Base-by-base conservation (phyloP, 169 alveolate genomes). In the Amoebophrya sp. region DNA sequence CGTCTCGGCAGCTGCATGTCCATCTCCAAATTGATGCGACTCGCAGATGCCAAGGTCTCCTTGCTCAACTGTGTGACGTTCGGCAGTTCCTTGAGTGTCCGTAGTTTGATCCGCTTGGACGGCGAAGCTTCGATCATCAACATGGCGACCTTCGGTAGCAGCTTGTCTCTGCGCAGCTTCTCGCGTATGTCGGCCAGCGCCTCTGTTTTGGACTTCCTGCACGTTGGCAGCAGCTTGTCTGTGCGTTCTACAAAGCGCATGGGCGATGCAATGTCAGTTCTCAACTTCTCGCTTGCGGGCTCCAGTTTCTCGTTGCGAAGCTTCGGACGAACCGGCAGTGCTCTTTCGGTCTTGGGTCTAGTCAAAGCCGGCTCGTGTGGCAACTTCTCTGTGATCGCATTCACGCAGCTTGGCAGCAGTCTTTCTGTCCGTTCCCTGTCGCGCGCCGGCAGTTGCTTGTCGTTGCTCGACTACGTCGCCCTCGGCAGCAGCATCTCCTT, bases 401-500 rank as follows among this genome's bases (percentile, higher is more conserved):
- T 34, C n/a, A 23, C 54, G 36, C 1, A 24, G 24, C 36, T 89
- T 40, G 53, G 65, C 33, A 38, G 65, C 65, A n/a, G 36, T 26
- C 55, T 89, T 14, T 89, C 91, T 39, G 40, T 89, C 33, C n/a
- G 91, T 6, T 38, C 65, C 65, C 41, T 89, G 77, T 18, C 91
- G 39, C n/a, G 65, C 77, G 39, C 41, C 34, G 91, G 65, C 39
- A 39, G 54, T 38, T 0, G 18, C 33, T 38, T 39, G 36, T 39
- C 65, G 39, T n/a, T 40, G 39, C 55, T 89, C n/a, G 91, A 89
- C 55, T 0, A 1, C 91, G 53, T 41, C 65, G 0, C 10, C 54
- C 0, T 89, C n/a, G 91, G 76, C 0, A 38, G 65, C 91, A 38
- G 40, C 91, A n/a, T 89, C 36, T 89, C 91, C 65, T 0, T 89